Percentiles rank a stretch among this genome's conserved stretches.
phyloP scores from a whole-genome alignment of 495 filamentous ascomycete species.

The Tuber calosporum region DNA sequence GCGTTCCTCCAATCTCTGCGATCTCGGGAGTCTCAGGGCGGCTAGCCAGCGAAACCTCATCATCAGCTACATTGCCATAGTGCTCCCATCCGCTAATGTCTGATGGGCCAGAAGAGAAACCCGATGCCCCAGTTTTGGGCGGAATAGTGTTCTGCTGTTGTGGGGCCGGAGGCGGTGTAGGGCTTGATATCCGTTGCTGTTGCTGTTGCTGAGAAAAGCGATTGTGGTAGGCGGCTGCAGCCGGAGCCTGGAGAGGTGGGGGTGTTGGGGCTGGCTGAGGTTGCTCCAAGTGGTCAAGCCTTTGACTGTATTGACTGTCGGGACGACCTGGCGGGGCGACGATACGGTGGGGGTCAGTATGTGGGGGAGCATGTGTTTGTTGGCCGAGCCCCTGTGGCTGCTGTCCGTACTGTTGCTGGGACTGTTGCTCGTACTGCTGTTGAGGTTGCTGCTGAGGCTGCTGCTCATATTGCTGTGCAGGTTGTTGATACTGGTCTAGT shows the following conservation, averaged over 20 bases:
- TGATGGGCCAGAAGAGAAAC: constrained; percentile 5
- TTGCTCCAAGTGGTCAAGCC: constrained; percentile 14
- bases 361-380: not conserved
- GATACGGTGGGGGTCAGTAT: not conserved
- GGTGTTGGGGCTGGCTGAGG: constrained; percentile 15
- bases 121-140: not conserved
- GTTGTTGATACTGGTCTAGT: constrained; percentile 16
- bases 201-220: constrained; percentile 29
- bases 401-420: not conserved
- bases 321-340: not conserved
- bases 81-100: constrained; percentile 18
- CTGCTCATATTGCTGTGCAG: constrained; percentile 14
- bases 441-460: constrained; percentile 17
- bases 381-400: not conserved
- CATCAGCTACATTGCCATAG: constrained; percentile 1
- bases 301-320: constrained; percentile 5
- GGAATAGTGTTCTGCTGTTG: constrained; percentile 9
- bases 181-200: constrained; percentile 2
- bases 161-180: constrained; percentile 8
- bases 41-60: constrained; percentile 11
- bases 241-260: constrained; percentile 10
- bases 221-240: constrained; percentile 16
- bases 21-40: constrained; percentile 16
- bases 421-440: constrained; percentile 16
- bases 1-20: not conserved